Evolutionary conservation across 2,329 filamentous ascomycete species (phyloP), one percentile per base, ranked within the genome.

Genomic region (Xylariales sp.): DNA sequence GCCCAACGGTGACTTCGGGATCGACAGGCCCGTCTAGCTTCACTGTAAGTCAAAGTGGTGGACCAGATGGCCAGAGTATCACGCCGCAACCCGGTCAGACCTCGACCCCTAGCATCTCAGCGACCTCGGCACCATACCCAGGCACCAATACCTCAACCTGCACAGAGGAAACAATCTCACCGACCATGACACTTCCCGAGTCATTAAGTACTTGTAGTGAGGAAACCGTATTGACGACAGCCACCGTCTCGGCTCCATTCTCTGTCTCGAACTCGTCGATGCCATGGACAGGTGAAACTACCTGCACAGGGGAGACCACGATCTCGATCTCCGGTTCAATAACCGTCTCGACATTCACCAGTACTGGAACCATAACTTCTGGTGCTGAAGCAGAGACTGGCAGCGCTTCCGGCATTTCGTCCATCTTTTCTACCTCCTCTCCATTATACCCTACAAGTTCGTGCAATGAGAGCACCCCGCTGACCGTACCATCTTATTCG

Each of bases 71-170:
- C 6, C 36, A 42, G 31, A 40, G 35, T 5, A 25, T 43, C 15
- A 33, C 28, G 8, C 16, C 42, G 12, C 31, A 19, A 11, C 24
- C 36, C 18, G 36, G 28, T 8, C 29, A 36, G 10, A 35, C 29
- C 15, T 16, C 36, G 15, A 31, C 36, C 16, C 24, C 5, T 18
- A n/a, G 8, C 14, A 19, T 28, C 3, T 33, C 18, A 25, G 4
- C 36, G 20, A 19, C 29, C n/a, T 40, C 42, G 12, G 8, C 31
- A 10, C 12, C 22, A 20, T 39, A 36, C 29, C 1, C 14, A 14
- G 12, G 14, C 10, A 33, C 10, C 28, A 24, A 32, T 16, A 15
- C 38, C 14, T 40, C 42, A 19, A 44, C 35, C 11, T 44, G 42
- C 24, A 35, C 36, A 2, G 42, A 44, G 10, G 36, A 40, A 29